Percentiles rank a stretch among this genome's conserved stretches.
These are phyloP conservation scores for Amanita brunnescens DNA, from an alignment of 768 basidiomycete species.

Conservation along the genomic window DNA sequence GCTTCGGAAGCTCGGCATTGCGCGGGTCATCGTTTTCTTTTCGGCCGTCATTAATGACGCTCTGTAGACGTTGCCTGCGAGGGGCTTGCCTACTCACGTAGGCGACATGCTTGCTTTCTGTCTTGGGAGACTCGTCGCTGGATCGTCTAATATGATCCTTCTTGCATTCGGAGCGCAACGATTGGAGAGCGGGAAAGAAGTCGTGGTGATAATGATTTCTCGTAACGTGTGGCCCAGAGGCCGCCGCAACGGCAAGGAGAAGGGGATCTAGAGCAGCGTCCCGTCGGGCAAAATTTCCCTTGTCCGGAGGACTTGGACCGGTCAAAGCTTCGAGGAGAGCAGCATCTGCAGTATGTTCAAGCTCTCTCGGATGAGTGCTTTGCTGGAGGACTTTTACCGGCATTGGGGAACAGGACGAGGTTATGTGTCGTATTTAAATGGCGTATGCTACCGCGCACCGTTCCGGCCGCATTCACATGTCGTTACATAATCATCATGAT, in stretches of 20 bases:
- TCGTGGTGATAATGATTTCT: conserved; percentile 84
- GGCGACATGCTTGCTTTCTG: conserved; percentile 38
- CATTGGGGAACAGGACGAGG: conserved; percentile 8
- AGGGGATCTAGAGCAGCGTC: conserved; percentile 75
- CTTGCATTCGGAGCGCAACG: conserved; percentile 41
- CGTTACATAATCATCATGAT: not conserved
- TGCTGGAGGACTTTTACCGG: conserved; percentile 12
- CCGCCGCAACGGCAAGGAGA: conserved; percentile 66
- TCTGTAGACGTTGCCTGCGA: conserved; percentile 46
- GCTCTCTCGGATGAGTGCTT: conserved; percentile 16
- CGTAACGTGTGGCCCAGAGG: conserved; percentile 70
- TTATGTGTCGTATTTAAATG: not conserved
- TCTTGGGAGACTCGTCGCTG: conserved; percentile 29
- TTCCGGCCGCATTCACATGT: not conserved
- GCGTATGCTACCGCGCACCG: not conserved
- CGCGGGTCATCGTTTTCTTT: conserved; percentile 45
- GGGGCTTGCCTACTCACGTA: conserved; percentile 76
- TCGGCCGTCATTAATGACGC: conserved; percentile 22
- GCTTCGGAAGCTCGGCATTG: conserved; percentile 29
- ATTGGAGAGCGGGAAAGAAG: conserved; percentile 53
- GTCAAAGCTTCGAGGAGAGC: conserved; percentile 62
- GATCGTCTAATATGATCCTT: conserved; percentile 54
- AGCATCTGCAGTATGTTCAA: conserved; percentile 36
- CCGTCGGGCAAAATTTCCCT: conserved; percentile 41
- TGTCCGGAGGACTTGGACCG: conserved; percentile 34